A percentile compares a stretch with the other conserved stretches of the same genome.
Evolutionary conservation across 345 rosid species (phyloP).

Genomic region (Dipteronia sinensis): DNA sequence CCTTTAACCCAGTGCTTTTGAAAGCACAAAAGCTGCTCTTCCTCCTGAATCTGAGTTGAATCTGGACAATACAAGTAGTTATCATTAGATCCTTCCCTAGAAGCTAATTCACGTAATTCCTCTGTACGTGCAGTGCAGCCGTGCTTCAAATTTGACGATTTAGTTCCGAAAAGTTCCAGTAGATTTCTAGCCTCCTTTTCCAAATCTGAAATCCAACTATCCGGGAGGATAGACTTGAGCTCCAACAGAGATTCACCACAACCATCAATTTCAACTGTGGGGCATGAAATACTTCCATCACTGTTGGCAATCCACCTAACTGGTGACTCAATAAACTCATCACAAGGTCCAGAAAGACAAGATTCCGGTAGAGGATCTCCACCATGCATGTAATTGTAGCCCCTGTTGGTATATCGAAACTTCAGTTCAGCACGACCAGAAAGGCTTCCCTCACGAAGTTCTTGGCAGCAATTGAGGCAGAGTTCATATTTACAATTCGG

Average conservation of each 20-base stretch:
- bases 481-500: conserved; percentile 72
- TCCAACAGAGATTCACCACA: conserved; percentile 64
- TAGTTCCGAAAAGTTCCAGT: conserved; percentile 26
- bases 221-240: conserved; percentile 63
- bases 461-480: conserved; percentile 82
- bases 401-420: conserved; percentile 47
- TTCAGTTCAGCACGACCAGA: conserved; percentile 44
- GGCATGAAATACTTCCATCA: conserved; percentile 69
- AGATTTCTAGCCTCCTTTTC: conserved; percentile 40
- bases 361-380: conserved; percentile 42
- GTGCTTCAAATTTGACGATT: conserved; percentile 21
- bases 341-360: conserved; percentile 16
- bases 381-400: conserved; percentile 72
- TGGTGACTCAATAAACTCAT: conserved; percentile 29
- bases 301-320: conserved; percentile 43
- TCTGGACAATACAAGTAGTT: conserved; percentile 66
- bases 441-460: conserved; percentile 57
- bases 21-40: conserved; percentile 50
- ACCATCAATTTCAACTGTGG: conserved; percentile 72
- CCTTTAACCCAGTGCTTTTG: conserved; percentile 79
- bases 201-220: conserved; percentile 53
- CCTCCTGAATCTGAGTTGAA: conserved; percentile 35
- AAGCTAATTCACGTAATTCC: conserved; percentile 48
- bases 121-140: conserved; percentile 25
- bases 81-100: conserved; percentile 57